Conservation (phyloP, 73 alveolate genomes). For the Tetrahymena borealis region DNA sequence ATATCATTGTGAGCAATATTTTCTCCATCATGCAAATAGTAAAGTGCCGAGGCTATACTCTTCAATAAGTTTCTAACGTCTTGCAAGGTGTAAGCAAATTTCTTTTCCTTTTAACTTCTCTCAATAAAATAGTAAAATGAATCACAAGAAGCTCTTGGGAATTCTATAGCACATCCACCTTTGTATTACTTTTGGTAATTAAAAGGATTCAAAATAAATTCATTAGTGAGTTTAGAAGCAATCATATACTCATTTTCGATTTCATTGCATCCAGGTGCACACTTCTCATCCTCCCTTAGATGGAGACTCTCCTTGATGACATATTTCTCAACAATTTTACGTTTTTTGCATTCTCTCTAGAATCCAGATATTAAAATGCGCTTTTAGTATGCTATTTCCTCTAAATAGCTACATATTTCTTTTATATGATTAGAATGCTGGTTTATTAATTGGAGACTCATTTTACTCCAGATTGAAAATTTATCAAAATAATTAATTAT, state of each 20-base stretch:
- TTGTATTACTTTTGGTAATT: neutral
- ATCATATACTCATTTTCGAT: neutral
- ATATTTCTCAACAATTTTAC: neutral
- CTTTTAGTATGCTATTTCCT: neutral
- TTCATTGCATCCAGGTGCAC: neutral
- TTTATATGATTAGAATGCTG: neutral
- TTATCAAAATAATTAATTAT: neutral
- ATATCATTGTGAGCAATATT: neutral
- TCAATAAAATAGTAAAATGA: neutral
- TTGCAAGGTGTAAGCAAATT: neutral
- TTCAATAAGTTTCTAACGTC: neutral
- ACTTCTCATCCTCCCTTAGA: neutral
- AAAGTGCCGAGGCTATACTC: neutral
- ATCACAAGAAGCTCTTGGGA: neutral
- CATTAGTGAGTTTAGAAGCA: neutral
- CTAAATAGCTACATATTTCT: neutral
- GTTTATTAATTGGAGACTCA: neutral
- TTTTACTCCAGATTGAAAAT: neutral
- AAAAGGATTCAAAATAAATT: neutral
- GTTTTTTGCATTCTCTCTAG: neutral
- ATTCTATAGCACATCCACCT: neutral
- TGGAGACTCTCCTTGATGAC: neutral
- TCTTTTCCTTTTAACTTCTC: neutral
- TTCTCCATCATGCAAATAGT: neutral
- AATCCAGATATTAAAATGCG: neutral